Conservation (phyloP, 1,284 basidiomycete genomes). For the Mycena citricolor region DNA sequence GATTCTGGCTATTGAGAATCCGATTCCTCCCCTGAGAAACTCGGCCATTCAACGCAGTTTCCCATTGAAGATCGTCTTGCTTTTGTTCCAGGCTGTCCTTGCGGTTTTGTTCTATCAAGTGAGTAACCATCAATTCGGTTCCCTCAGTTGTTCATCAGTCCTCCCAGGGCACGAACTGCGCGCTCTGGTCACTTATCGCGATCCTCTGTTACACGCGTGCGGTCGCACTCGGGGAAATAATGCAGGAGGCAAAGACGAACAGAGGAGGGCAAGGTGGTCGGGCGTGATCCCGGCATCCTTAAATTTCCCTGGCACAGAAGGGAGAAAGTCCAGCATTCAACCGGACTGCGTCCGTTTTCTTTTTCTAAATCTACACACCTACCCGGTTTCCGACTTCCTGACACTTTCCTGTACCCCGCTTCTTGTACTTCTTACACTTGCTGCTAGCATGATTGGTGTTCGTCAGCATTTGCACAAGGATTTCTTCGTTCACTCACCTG, state of each 20-base stretch:
- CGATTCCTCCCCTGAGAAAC: constrained; percentile 56
- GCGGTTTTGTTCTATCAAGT: constrained; percentile 79
- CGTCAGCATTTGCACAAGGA: too few relatives aligned
- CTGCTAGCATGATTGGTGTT: not conserved
- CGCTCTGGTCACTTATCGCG: constrained; percentile 72
- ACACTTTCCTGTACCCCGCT: constrained; percentile 8
- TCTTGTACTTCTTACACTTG: constrained; percentile 16
- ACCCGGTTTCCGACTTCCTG: constrained; percentile 7
- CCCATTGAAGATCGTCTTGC: constrained; percentile 58
- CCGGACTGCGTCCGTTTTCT: constrained; percentile 31
- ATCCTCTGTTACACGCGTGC: constrained; percentile 64
- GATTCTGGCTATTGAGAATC: constrained; percentile 68
- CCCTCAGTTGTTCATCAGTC: not conserved
- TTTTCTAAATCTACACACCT: constrained; percentile 24
- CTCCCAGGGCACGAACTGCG: constrained; percentile 71
- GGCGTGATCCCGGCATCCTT: constrained; percentile 43
- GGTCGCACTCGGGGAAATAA: constrained; percentile 60
- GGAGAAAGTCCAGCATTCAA: constrained; percentile 21
- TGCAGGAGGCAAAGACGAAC: constrained; percentile 65
- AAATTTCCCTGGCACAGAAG: constrained; percentile 15
- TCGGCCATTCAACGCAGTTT: constrained; percentile 65
- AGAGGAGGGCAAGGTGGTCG: constrained; percentile 55
- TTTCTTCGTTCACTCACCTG: too few relatives aligned
- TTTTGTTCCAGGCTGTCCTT: constrained; percentile 66
- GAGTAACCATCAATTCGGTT: constrained; percentile 24